Percentiles rank a stretch among this genome's conserved stretches.
phyloP scores from a whole-genome alignment of 805 yeast genomes.

The Starmerella lactis-condensi region DNA sequence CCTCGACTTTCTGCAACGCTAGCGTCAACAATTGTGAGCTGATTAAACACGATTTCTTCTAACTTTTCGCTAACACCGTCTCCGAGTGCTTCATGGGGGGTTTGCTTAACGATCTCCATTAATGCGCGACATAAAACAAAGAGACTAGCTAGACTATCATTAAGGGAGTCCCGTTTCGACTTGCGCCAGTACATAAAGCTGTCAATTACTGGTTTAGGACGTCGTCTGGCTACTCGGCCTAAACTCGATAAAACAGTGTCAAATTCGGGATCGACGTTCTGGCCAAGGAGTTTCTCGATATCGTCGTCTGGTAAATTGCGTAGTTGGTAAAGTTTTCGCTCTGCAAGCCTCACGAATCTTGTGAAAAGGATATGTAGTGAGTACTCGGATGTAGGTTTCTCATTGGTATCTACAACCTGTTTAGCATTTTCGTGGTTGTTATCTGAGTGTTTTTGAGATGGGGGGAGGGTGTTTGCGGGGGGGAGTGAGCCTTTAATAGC shows the following conservation, averaged over 20 bases:
- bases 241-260: conserved; percentile 71
- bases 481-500: not conserved
- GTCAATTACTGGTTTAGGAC: conserved; percentile 91
- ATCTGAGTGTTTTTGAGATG: not conserved
- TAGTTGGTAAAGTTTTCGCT: conserved; percentile 61
- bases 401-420: conserved; percentile 8
- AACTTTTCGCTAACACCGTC: conserved; percentile 64
- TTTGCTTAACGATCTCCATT: conserved; percentile 78
- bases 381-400: conserved; percentile 36
- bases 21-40: conserved; percentile 76
- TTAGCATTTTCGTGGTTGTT: not conserved
- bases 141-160: conserved; percentile 52
- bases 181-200: conserved; percentile 98
- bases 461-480: not conserved
- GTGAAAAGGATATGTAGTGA: conserved; percentile 88
- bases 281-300: conserved; percentile 61
- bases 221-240: conserved; percentile 75
- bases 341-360: conserved; percentile 87
- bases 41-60: conserved; percentile 86
- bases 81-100: conserved; percentile 54
- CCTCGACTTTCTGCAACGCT: conserved; percentile 41
- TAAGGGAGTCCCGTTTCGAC: conserved; percentile 70
- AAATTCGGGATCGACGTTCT: conserved; percentile 70
- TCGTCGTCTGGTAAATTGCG: conserved; percentile 41
- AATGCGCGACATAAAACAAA: conserved; percentile 79